These are phyloP conservation scores for Ogataea henricii DNA, from an alignment of 805 yeast genomes.

Conservation along the genomic window DNA sequence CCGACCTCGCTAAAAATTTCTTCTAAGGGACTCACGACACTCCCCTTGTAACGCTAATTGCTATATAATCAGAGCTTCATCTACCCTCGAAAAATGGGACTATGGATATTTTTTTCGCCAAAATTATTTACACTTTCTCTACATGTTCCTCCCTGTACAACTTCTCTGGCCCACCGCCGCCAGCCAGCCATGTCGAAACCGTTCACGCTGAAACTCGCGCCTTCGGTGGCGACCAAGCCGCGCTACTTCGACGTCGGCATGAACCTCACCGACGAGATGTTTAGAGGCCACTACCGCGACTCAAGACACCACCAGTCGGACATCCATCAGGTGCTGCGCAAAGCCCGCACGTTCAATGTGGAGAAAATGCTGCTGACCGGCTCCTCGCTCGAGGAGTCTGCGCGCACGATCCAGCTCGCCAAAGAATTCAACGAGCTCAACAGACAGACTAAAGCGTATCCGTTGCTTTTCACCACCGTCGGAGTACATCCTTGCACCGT, in stretches of 20 bases:
- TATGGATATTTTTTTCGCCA: background rate
- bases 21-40: background rate
- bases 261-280: conserved; percentile 89
- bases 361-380: conserved; percentile 79
- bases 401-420: conserved; percentile 60
- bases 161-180: no score
- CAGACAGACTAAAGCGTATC: conserved; percentile 25
- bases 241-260: conserved; percentile 50
- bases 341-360: conserved; percentile 71
- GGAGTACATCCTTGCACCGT: conserved; percentile 97
- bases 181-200: conserved; percentile 1
- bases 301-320: conserved; percentile 66
- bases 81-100: background rate
- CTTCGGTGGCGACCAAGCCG: conserved; percentile 17
- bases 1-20: background rate
- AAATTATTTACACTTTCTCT: no score
- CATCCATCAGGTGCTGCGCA: conserved; percentile 56
- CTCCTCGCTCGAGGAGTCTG: conserved; percentile 68
- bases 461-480: conserved; percentile 62
- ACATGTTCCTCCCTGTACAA: no score
- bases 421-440: conserved; percentile 13
- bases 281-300: conserved; percentile 76
- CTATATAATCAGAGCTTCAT: background rate
- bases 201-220: conserved; percentile 7
- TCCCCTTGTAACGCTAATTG: conserved; percentile 1